These are phyloP conservation scores for Apiotrichum sp. DNA, from an alignment of 1,284 basidiomycete genomes.

Conservation along the genomic window DNA sequence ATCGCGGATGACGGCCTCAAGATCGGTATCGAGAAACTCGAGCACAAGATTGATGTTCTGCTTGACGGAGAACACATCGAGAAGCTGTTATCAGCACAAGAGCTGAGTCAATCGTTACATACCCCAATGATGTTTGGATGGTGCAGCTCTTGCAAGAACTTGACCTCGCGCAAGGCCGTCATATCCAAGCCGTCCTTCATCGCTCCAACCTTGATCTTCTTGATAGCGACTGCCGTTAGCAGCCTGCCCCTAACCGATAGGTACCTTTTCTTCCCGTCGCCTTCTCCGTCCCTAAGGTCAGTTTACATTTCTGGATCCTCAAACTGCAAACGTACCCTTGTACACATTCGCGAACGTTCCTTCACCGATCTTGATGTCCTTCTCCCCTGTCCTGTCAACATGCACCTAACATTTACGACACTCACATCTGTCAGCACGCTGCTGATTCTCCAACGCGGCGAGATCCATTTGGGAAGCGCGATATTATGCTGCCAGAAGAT, in stretches of 20 bases:
- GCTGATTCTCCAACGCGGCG: slow-evolving; percentile 36
- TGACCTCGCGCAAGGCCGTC: slow-evolving; percentile 97
- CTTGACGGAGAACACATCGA: slow-evolving; percentile 96
- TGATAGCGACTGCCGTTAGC: slow-evolving; percentile 81
- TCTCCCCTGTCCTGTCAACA: slow-evolving; percentile 45
- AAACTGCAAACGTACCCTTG: slow-evolving; percentile 57
- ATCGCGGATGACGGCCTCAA: slow-evolving; percentile 96
- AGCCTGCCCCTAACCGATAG: neutral
- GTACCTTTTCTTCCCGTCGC: slow-evolving; percentile 35
- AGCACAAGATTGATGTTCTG: slow-evolving; percentile 95
- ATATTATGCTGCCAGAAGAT: too few species aligned
- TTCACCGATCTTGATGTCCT: slow-evolving; percentile 86
- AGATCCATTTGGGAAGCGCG: slow-evolving; percentile 31
- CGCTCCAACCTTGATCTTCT: slow-evolving; percentile 95
- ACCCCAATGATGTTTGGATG: slow-evolving; percentile 96
- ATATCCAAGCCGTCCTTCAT: slow-evolving; percentile 98
- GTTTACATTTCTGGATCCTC: neutral
- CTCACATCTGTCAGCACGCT: slow-evolving; percentile 35
- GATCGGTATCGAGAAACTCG: slow-evolving; percentile 94
- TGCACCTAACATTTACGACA: neutral
- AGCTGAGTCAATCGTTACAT: slow-evolving; percentile 12
- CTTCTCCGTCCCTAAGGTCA: slow-evolving; percentile 28
- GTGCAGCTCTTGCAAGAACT: slow-evolving; percentile 86
- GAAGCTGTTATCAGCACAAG: slow-evolving; percentile 56
- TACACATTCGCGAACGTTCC: slow-evolving; percentile 98